Conservation (phyloP, 2,329 filamentous ascomycete genomes). For the Alternaria sp. region DNA sequence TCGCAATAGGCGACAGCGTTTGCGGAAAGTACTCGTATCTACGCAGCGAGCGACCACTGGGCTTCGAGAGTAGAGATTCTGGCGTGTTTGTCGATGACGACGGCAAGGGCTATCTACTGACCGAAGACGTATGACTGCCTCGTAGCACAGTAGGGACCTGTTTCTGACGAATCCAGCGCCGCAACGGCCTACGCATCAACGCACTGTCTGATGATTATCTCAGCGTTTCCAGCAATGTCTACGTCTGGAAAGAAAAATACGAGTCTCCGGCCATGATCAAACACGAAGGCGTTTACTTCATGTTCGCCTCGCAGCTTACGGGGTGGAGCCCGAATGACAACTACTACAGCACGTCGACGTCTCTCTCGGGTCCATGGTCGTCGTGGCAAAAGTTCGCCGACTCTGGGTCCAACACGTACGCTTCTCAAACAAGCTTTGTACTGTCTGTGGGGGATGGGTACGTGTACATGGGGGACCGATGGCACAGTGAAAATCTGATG, state of each 20-base stretch:
- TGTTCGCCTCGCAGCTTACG: constrained; percentile 63
- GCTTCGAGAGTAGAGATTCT: constrained; percentile 63
- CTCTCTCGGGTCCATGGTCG: constrained; percentile 66
- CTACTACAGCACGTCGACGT: constrained; percentile 65
- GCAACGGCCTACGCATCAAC: constrained; percentile 65
- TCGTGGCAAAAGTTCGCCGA: constrained; percentile 66
- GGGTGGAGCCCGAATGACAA: constrained; percentile 69
- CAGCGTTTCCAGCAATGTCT: constrained; percentile 56
- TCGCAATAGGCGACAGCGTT: constrained; percentile 64
- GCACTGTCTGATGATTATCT: constrained; percentile 64
- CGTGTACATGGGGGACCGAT: constrained; percentile 72
- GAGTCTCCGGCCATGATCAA: constrained; percentile 71
- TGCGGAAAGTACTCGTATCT: constrained; percentile 66
- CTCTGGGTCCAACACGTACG: constrained; percentile 63
- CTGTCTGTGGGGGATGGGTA: constrained; percentile 54
- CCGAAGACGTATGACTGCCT: constrained; percentile 62
- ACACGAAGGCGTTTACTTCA: constrained; percentile 65
- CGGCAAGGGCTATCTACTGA: constrained; percentile 66
- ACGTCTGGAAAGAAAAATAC: constrained; percentile 61
- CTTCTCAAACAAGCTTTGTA: constrained; percentile 67
- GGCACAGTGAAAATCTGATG: constrained; percentile 66
- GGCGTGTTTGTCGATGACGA: constrained; percentile 68
- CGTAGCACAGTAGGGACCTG: background rate
- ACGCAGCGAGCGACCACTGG: constrained; percentile 56
- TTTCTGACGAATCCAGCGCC: constrained; percentile 50